Evolutionary conservation across 2,329 filamentous ascomycete species (phyloP), one percentile per base, ranked within the genome.

Genomic region (Fusarium sp.): DNA sequence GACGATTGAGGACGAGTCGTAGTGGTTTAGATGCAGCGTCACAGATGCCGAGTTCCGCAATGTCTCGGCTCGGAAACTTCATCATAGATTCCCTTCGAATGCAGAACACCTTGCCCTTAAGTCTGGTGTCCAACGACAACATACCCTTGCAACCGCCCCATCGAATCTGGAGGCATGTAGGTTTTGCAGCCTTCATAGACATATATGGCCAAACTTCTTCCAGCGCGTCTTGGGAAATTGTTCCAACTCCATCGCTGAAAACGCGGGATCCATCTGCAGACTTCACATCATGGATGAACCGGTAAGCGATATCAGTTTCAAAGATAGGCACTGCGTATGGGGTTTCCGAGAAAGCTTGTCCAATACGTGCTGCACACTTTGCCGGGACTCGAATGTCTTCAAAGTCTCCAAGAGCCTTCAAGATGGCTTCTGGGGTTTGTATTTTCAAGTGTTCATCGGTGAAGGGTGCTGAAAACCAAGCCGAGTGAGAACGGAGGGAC

Each of bases 211-310:
- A 91, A 4, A 94, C 86, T n/a, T 83, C 83, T 16, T 86, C 77
- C 51, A 91, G 80, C 0, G 93, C 83, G 0, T 82, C 81, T 13
- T 71, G 74, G 0, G 93, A 95, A 7, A 96, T 87, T 0, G 89
- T 93, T 0, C 93, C 93, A 2, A 93, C 91, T 2, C 93, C 93
- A 75, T 96, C 93, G 65, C 91, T 94, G 76, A 96, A 97, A 0
- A 90, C 84, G 7, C 89, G 85, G 0, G 79, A 81, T 13, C 85
- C 79, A 32, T 82, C 80, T 1, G 51, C 45, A 3, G 81, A 86
- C 61, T 85, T 81, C 2, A 93, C 81, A 61, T 92, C 89, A 0
- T 76, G 69, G 1, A 90, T 83, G 3, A 64, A 46, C 1, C 64
- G 51, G 8, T 77, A 72, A 2, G 24, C 71, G 55, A 86, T 83